phyloP scores from a whole-genome alignment of 495 filamentous ascomycete species.

The Patellaria atrata region DNA sequence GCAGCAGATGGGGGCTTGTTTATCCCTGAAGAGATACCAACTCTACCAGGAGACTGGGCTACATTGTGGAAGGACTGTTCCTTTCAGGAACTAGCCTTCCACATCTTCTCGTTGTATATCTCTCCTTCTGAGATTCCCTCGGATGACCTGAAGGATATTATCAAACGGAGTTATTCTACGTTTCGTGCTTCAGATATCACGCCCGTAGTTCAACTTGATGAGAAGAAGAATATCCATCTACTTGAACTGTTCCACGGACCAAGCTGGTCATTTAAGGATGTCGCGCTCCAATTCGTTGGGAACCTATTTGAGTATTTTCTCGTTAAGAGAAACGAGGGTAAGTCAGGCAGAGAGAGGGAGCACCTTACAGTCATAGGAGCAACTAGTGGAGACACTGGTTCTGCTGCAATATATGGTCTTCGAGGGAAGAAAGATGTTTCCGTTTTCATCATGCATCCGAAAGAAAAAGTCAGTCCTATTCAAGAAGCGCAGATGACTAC shows the following conservation, averaged over 20 bases:
- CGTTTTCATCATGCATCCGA: constrained; percentile 77
- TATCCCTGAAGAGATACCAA: constrained; percentile 70
- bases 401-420: constrained; percentile 91
- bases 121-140: constrained; percentile 65
- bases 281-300: constrained; percentile 78
- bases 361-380: constrained; percentile 86
- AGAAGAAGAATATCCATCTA: constrained; percentile 56
- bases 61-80: constrained; percentile 55
- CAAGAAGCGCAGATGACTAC: constrained; percentile 96
- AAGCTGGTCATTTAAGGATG: constrained; percentile 90
- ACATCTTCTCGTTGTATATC: constrained; percentile 69
- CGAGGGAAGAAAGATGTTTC: constrained; percentile 93
- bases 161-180: constrained; percentile 65
- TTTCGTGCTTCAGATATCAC: constrained; percentile 66
- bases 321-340: constrained; percentile 61
- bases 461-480: constrained; percentile 67
- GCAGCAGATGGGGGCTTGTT: constrained; percentile 82
- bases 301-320: constrained; percentile 97
- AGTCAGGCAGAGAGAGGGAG: constrained; percentile 54
- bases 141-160: constrained; percentile 65
- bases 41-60: constrained; percentile 45
- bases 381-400: constrained; percentile 88
- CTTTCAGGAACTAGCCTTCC: constrained; percentile 65
- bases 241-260: constrained; percentile 97
- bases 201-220: constrained; percentile 53